Evolutionary conservation across 2,329 filamentous ascomycete species (phyloP).

Genomic region (Ceratocystis diversiconidia): DNA sequence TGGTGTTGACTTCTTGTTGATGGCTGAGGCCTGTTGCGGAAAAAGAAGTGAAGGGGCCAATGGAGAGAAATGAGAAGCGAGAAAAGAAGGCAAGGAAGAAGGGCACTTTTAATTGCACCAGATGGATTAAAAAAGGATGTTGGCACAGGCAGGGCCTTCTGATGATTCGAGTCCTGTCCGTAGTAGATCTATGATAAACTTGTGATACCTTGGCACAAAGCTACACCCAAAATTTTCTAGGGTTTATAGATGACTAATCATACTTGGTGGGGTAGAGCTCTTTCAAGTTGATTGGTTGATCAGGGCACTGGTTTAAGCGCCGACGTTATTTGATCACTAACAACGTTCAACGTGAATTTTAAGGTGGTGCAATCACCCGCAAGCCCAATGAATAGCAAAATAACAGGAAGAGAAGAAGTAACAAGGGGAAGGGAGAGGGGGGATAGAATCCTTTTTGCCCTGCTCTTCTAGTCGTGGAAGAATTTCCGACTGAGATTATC

Average conservation of each 20-base stretch:
- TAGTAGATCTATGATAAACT: neutral
- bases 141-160: neutral
- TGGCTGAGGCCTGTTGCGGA: neutral
- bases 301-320: slow-evolving; percentile 16
- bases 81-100: neutral
- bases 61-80: neutral
- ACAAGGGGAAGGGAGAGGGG: neutral
- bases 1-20: neutral
- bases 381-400: neutral
- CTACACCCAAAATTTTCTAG: slow-evolving; percentile 9
- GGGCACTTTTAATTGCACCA: neutral
- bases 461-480: neutral
- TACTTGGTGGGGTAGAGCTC: neutral
- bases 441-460: slow-evolving; percentile 8
- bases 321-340: slow-evolving; percentile 16
- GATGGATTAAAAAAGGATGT: neutral
- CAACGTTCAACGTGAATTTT: slow-evolving; percentile 7
- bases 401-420: neutral
- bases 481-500: neutral
- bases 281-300: slow-evolving; percentile 14
- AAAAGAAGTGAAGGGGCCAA: neutral
- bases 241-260: slow-evolving; percentile 5
- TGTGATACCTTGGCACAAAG: slow-evolving; percentile 11
- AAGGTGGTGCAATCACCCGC: slow-evolving; percentile 10
- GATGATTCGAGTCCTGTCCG: neutral